Percentiles rank a stretch among this genome's conserved stretches.
Evolutionary conservation across 2,329 filamentous ascomycete species (phyloP).

Genomic region (Diplodia intermedia): DNA sequence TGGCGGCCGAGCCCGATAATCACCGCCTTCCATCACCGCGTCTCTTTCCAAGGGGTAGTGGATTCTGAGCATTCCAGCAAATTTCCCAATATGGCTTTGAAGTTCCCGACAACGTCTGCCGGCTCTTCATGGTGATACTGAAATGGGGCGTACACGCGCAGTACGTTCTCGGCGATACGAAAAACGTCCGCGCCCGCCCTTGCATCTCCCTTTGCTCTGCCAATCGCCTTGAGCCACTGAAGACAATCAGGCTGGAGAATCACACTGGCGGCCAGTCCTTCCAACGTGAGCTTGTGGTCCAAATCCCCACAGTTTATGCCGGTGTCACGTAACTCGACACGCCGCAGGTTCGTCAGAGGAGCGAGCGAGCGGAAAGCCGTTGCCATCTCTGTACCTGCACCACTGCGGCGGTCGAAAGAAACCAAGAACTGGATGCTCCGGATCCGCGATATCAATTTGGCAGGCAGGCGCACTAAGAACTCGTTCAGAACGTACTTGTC

Average conservation of each 20-base stretch:
- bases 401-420: no score
- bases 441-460: neutral
- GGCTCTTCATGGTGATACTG: no score
- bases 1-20: no score
- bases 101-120: no score
- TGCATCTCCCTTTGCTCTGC: neutral
- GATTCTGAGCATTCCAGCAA: no score
- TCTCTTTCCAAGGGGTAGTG: no score
- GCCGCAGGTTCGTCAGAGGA: neutral
- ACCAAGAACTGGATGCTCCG: neutral
- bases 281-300: neutral
- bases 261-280: neutral
- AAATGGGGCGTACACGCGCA: neutral
- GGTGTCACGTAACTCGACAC: neutral
- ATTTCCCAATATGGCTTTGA: no score
- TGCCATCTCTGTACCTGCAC: no score
- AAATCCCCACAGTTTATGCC: no score
- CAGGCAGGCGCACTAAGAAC: neutral
- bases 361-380: neutral
- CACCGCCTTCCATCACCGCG: no score
- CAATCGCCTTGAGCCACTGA: neutral
- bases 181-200: neutral
- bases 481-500: neutral
- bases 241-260: neutral
- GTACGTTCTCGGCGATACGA: neutral